Evolutionary conservation across 352 stramenopile species (phyloP), one percentile per base, ranked within the genome.

Genomic region (Phytophthora multivora): DNA sequence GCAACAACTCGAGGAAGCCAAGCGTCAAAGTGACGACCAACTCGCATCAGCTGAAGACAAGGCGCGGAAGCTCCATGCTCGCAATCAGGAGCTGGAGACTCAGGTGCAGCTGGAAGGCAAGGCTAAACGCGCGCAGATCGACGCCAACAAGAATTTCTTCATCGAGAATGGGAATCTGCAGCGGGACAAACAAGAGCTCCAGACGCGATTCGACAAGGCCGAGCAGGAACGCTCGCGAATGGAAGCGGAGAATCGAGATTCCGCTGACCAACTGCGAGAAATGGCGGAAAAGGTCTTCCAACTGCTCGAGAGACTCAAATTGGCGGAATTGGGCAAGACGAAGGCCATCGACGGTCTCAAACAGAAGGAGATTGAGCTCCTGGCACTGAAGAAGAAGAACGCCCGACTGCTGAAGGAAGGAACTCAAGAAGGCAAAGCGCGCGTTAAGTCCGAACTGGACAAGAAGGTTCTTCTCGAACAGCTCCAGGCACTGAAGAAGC

Each of bases 211-310:
- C 5, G 86, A 98, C 40, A 92, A 91, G 19, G 83, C 88, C 21
- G 96, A 99, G 59, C 78, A 97, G 53, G 93, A 98, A 63, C 75
- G 95, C 5, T 86, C 97, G 7, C 88, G 94, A 4, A 98, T 98
- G 89, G 95, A 99, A 63, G 89, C 91, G 10, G 96, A 99, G 66
- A 97, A 97, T 57, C 81, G 95, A 25, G 94, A 98, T 63, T 97
- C 86, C 26, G 92, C 90, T 12, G 95, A 99, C 51, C 93, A 99
- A 70, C 75, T 99, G 4, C 86, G 95, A 10, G 95, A 99, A 69
- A 98, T 98, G 95, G 95, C 96, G 10, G 95, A 99, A 67, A 99
- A 98, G 66, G 68, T 97, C 23, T 99, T 99, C 66, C 93, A 98
- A 69, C 69, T 99, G 35, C 79, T 99, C 9, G 96, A 99, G 66